These are phyloP conservation scores for Tubosaeta sp. DNA, from an alignment of 768 basidiomycete species.

Conservation along the genomic window DNA sequence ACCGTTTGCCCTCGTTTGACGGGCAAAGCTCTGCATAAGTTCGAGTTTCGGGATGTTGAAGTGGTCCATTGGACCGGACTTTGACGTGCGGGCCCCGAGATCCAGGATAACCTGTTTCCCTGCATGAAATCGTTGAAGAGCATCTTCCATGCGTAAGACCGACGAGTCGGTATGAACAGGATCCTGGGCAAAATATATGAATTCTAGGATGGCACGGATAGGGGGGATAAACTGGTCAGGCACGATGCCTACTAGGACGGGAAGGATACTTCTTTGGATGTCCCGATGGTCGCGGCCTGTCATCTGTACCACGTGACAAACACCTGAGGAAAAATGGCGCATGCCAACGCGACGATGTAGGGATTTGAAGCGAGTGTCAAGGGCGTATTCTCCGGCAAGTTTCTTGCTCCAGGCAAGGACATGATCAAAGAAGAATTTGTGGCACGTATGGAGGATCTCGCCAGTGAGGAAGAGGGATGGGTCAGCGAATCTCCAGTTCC, in stretches of 20 bases:
- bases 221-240: not conserved
- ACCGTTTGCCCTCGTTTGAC: constrained; percentile 15
- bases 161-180: constrained; percentile 12
- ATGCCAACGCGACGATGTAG: too few species aligned
- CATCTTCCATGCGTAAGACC: constrained; percentile 1
- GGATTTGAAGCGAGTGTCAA: too few species aligned
- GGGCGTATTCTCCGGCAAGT: too few species aligned
- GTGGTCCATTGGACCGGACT: not conserved
- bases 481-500: too few species aligned
- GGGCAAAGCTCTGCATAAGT: too few species aligned
- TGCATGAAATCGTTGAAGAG: constrained; percentile 9
- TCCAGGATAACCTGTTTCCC: constrained; percentile 14
- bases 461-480: too few species aligned
- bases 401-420: too few species aligned
- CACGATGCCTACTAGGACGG: not conserved
- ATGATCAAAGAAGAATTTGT: too few species aligned
- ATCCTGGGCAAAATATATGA: constrained; percentile 22
- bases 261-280: constrained; percentile 33
- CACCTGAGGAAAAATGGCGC: constrained; percentile 36
- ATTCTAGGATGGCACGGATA: constrained; percentile 20
- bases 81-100: not conserved
- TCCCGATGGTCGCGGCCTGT: constrained; percentile 39
- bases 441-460: too few species aligned
- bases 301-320: constrained; percentile 38
- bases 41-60: constrained; percentile 6